Base-by-base conservation (phyloP, 208 protist species). In the Leishmania turanica region DNA sequence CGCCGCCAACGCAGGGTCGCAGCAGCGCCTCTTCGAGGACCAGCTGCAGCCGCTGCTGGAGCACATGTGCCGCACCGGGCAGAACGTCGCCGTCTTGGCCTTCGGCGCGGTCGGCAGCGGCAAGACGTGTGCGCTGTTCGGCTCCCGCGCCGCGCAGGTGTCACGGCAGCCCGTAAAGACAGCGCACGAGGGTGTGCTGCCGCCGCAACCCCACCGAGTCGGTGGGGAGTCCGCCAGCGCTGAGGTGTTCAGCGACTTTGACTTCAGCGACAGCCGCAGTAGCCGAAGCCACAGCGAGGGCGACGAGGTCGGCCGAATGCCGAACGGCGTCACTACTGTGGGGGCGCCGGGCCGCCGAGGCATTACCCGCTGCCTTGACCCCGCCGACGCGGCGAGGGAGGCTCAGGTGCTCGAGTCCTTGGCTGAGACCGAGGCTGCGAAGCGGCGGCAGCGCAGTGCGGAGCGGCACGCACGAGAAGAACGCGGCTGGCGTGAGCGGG, bases 71-170 rank as follows among this genome's bases (percentile, higher is more conserved):
- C 74, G 51, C 65, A 79, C 77, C 0, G 82, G 82, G 31, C 75
- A 86, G 64, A 56, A 88, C 80, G 85, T 90, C 15, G 91, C 82
- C 21, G 83, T 97, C 24, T 42, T 96, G 42, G 91, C 91, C 3
- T 91, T 92, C 69, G 93, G 93, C 8, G 83, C 91, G 42, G 92
- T 91, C 17, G 91, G 92, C 47, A 89, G 81, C 62, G 93, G 93
- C 45, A 97, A 97, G 77, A 95, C 90, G 21, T 84, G 91, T 81
- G 92, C 91, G 24, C 94, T 95, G 47, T n/a, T 94, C 3, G 93
- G 93, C 24, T 56, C 58, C 5, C 77, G 53, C 27, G 69, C 54
- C 31, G 56, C 37, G 37, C 77, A 70, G 27, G 54, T 24, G 64
- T 58, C 80, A 19, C 76, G 76, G 27, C 56, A 62, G 27, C 31